Evolutionary conservation across 2,329 filamentous ascomycete species (phyloP).

Genomic region (Saccharata proteae): DNA sequence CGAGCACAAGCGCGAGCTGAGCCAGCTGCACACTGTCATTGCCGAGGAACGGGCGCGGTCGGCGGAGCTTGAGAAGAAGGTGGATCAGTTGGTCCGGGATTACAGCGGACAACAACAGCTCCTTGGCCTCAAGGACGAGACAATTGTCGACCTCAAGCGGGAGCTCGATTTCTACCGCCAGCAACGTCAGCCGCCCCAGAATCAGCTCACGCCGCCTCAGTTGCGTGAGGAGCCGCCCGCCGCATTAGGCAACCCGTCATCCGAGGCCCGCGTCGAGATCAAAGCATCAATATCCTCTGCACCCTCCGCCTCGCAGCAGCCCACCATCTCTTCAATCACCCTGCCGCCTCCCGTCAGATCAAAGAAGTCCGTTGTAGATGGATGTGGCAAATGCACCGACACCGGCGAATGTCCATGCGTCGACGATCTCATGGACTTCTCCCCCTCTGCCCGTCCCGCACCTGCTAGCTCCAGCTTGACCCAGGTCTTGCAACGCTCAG

Average conservation of each 20-base stretch:
- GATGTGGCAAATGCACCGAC: slow-evolving; percentile 7
- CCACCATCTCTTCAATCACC: slow-evolving; percentile 6
- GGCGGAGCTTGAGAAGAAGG: slow-evolving; percentile 8
- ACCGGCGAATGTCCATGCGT: slow-evolving; percentile 21
- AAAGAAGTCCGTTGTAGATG: too few relatives aligned
- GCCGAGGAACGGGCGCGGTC: slow-evolving; percentile 9
- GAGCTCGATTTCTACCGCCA: slow-evolving; percentile 5
- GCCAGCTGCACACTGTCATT: slow-evolving; percentile 7
- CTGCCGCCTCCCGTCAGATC: slow-evolving; percentile 7
- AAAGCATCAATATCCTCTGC: too few relatives aligned
- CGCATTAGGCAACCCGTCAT: not conserved
- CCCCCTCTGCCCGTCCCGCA: slow-evolving; percentile 1
- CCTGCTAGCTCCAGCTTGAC: slow-evolving; percentile 9
- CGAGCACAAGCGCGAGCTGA: slow-evolving; percentile 8
- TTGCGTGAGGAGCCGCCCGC: slow-evolving; percentile 6
- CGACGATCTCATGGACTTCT: slow-evolving; percentile 12
- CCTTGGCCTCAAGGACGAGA: slow-evolving; percentile 7
- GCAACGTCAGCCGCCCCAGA: slow-evolving; percentile 5
- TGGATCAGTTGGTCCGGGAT: slow-evolving; percentile 10
- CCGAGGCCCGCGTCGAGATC: slow-evolving; percentile 7
- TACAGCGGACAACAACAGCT: slow-evolving; percentile 9
- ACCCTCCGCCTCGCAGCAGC: slow-evolving; percentile 2
- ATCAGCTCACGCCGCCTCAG: slow-evolving; percentile 9
- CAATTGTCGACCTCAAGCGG: slow-evolving; percentile 7
- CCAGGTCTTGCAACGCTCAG: slow-evolving; percentile 7